Evolutionary conservation across 768 basidiomycete species (phyloP).

Genomic region (Terana coerulea): DNA sequence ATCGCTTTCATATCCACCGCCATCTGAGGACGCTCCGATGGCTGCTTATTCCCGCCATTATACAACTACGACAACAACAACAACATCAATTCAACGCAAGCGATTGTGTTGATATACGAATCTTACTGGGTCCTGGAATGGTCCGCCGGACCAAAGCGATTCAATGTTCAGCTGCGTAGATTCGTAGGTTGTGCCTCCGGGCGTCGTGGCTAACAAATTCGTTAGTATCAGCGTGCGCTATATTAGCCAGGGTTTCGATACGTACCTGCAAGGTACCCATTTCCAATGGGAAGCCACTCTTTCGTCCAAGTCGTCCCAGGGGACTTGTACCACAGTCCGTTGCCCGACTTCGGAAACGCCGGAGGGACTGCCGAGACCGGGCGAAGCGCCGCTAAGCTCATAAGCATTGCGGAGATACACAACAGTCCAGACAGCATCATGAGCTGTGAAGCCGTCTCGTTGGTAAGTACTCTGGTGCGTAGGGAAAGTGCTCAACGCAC

Average conservation of each 20-base stretch:
- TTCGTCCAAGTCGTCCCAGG: conserved; percentile 53
- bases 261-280: conserved; percentile 65
- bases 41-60: conserved; percentile 65
- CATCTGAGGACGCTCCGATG: conserved; percentile 39
- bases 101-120: conserved; percentile 13
- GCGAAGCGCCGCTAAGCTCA: background rate
- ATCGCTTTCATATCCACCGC: conserved; percentile 49
- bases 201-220: conserved; percentile 51
- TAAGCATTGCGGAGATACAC: too few species aligned
- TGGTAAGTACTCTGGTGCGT: too few species aligned
- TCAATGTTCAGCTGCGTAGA: conserved; percentile 70
- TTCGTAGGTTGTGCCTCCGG: conserved; percentile 59
- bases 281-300: conserved; percentile 67
- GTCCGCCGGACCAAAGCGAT: conserved; percentile 73
- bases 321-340: conserved; percentile 66
- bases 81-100: background rate
- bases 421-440: too few species aligned
- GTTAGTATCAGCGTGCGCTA: background rate
- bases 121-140: conserved; percentile 61
- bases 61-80: conserved; percentile 40
- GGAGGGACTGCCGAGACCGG: conserved; percentile 24
- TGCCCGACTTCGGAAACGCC: conserved; percentile 68
- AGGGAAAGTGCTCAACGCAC: too few species aligned
- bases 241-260: conserved; percentile 1
- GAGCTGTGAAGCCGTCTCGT: too few species aligned